A percentile compares a stretch with the other conserved stretches of the same genome.
These are phyloP conservation scores for Beauveria scarabaeidicola DNA, from an alignment of 2,329 filamentous ascomycete species.

Conservation along the genomic window DNA sequence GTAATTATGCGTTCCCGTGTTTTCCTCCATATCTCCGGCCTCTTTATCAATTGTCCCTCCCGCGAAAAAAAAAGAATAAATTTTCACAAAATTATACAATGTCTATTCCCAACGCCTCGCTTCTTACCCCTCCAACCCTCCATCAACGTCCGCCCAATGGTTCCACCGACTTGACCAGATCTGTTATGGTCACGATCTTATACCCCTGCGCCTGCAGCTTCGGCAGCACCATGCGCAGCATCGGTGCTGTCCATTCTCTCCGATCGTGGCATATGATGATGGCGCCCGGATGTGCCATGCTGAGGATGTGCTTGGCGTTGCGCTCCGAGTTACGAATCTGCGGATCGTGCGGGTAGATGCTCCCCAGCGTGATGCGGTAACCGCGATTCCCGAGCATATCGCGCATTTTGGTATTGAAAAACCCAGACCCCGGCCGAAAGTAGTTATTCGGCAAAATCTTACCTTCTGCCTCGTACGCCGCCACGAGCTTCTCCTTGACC, in stretches of 20 bases:
- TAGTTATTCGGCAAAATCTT: conserved; percentile 47
- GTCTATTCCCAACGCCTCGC: neutral
- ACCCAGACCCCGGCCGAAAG: conserved; percentile 77
- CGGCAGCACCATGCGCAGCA: conserved; percentile 65
- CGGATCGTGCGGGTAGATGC: conserved; percentile 86
- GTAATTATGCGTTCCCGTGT: no score
- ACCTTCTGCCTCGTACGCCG: conserved; percentile 44
- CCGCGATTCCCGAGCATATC: conserved; percentile 49
- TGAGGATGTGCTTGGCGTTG: conserved; percentile 72
- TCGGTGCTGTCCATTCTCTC: conserved; percentile 71
- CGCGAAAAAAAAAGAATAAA: neutral
- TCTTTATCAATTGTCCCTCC: no score
- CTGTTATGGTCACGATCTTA: conserved; percentile 60
- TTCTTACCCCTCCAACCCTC: neutral
- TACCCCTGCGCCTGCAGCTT: conserved; percentile 64
- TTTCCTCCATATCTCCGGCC: no score
- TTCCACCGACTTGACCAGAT: conserved; percentile 42
- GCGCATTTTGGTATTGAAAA: conserved; percentile 68
- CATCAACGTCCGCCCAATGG: conserved; percentile 5
- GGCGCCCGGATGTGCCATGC: conserved; percentile 66
- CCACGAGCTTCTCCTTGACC: conserved; percentile 53
- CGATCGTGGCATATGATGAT: conserved; percentile 84
- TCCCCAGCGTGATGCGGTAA: conserved; percentile 69
- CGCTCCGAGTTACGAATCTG: conserved; percentile 62
- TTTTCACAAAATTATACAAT: neutral